Evolutionary conservation across 2,329 filamentous ascomycete species (phyloP).

Genomic region (Fusarium odoratissimum): DNA sequence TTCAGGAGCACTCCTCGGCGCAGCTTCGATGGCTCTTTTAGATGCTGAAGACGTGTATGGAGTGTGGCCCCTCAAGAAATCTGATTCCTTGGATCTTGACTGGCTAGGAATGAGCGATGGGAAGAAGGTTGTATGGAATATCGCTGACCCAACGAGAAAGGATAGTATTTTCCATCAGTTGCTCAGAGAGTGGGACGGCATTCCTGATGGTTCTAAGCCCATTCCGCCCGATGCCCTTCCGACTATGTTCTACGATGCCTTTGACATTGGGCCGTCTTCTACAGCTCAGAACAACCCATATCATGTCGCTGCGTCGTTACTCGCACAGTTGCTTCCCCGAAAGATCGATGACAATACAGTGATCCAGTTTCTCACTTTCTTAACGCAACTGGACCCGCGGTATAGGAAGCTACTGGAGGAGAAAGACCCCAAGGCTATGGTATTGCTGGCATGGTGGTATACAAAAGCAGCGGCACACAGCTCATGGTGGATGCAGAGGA

Average conservation of each 20-base stretch:
- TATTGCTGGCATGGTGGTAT: slow-evolving; percentile 69
- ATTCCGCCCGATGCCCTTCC: slow-evolving; percentile 46
- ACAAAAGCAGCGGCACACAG: slow-evolving; percentile 56
- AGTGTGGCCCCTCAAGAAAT: slow-evolving; percentile 66
- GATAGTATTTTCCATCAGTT: slow-evolving; percentile 60
- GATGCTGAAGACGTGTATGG: slow-evolving; percentile 56
- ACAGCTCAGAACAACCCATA: slow-evolving; percentile 48
- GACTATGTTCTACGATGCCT: slow-evolving; percentile 46
- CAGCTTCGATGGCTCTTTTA: slow-evolving; percentile 58
- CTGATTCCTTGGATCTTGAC: slow-evolving; percentile 59
- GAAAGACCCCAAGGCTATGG: slow-evolving; percentile 65
- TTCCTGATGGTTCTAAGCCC: slow-evolving; percentile 17
- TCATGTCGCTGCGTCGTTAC: slow-evolving; percentile 48
- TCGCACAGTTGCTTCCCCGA: slow-evolving; percentile 53
- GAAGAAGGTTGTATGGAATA: slow-evolving; percentile 64
- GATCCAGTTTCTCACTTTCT: slow-evolving; percentile 59
- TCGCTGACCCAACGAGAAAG: slow-evolving; percentile 60
- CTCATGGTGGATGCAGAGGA: slow-evolving; percentile 61
- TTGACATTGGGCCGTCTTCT: slow-evolving; percentile 38
- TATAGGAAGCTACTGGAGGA: slow-evolving; percentile 58
- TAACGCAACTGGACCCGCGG: slow-evolving; percentile 56
- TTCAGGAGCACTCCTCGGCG: slow-evolving; percentile 59
- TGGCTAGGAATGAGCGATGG: slow-evolving; percentile 69
- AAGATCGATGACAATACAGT: slow-evolving; percentile 54
- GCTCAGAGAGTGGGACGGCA: slow-evolving; percentile 2